Evolutionary conservation across 2,329 filamentous ascomycete species (phyloP), one percentile per base, ranked within the genome.

Genomic region (Dactylonectria macrodidyma): DNA sequence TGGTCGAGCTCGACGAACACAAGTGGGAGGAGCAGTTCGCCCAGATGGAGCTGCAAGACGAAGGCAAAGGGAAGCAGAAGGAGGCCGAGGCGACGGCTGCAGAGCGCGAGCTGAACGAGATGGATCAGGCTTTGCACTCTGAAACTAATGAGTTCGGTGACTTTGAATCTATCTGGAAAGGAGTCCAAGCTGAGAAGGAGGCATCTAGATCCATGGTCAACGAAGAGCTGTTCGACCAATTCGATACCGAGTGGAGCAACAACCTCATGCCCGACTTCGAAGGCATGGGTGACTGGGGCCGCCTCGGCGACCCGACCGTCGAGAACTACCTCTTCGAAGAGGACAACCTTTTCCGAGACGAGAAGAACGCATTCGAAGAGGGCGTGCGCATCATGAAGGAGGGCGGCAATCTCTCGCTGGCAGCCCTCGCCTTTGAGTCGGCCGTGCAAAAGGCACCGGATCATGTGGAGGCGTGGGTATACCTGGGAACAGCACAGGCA

Each of bases 11-110:
- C 26, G 94, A 98, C 79, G 95, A 99, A 75, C 86, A 92, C 77
- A 92, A 97, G 78, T 98, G 96, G 96, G 95, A 98, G 82, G 94
- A 95, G 75, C 95, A 98, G 81, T 99, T 99, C 81, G 93, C 94
- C 65, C 90, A 96, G 81, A 91, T 98, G 79, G 94, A 95, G 79
- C 84, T 92, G 70, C 86, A 91, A 68, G 88, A 91, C 77, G 83
- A 88, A 75, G 81, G 86, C 69, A 84, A 87, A 57, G 81, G 84
- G 60, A 84, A 86, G 74, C 84, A 81, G 44, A 91, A 81, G 47
- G 93, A 93, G 60, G 14, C n/a, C 16, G 92, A 93, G 71, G 82
- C 83, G 69, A 87, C 87, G 67, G 92, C 92, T 19, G 93, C 95
- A 75, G 95, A 97, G 84, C 89, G 89, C 68, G 95, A 98, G 85